Base-by-base conservation (phyloP, 352 stramenopile species). In the Phytopythium delawarense region DNA sequence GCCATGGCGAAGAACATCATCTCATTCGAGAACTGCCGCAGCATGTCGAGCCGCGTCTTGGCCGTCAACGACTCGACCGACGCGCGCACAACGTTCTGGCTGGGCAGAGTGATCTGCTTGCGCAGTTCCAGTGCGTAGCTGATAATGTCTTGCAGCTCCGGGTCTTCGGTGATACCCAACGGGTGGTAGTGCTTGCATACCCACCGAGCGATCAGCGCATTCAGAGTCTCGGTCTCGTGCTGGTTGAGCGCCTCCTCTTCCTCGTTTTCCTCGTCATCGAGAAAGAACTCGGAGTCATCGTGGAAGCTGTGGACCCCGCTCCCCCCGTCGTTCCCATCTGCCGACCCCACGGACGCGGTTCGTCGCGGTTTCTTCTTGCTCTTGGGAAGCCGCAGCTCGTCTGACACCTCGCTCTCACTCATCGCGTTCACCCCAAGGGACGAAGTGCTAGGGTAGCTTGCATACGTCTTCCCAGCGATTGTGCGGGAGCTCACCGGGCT, bases 241-340 rank as follows among this genome's bases (percentile, higher is more conserved):
- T 37, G 49, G 48, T 57, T 34, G 50, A 46, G 57, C 28, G 20
- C 37, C 15, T 58, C 48, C 44, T 52, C 23, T 21, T 39, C 9
- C 46, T 61, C 23, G n/a, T 34, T 6, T 57, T 56, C 44, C 58
- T 66, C 42, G 34, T 64, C 23, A 37, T 37, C 7, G 56, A 61
- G 45, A 59, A 62, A 34, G 59, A 70, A 65, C 53, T 40, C 59
- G 37, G 20, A 40, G 54, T 97, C 89, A 48, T 95, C 84, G 61
- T 95, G 84, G 64, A 97, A 96, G 16, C 79, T 91, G 67, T 96
- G 86, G 18, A 30, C 37, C 18, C 56, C 37, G 9, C 64, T 60
- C 4, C 66, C 64, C 0, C 56, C 59, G 15, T 70, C 58, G 6
- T 62, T 30, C 12, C 55, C 62, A 7, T 42, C 54, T 8, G n/a